phyloP scores from a whole-genome alignment of 1,284 basidiomycete species.

The Ganoderma sinense region DNA sequence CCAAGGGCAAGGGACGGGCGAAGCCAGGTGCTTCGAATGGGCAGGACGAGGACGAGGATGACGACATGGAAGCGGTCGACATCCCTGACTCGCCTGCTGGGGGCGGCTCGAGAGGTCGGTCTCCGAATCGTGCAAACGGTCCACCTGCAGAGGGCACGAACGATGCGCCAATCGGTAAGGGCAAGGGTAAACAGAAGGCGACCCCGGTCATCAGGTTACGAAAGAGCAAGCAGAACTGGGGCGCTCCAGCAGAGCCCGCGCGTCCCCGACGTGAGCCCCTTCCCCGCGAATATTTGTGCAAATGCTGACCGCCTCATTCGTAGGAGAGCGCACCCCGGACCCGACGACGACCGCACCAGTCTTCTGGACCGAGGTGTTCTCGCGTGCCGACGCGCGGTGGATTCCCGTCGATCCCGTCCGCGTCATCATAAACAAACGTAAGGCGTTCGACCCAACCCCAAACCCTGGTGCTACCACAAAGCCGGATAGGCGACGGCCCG shows the following conservation, averaged over 20 bases:
- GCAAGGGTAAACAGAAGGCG: conserved; percentile 60
- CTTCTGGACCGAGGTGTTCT: conserved; percentile 98
- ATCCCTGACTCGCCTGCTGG: conserved; percentile 33
- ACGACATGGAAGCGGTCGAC: conserved; percentile 49
- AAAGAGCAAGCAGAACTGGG: conserved; percentile 42
- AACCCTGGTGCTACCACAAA: conserved; percentile 44
- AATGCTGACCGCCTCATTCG: conserved; percentile 1
- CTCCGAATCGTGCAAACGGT: conserved; percentile 46
- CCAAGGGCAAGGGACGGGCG: conserved; percentile 45
- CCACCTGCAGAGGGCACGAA: conserved; percentile 49
- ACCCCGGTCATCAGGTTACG: conserved; percentile 16
- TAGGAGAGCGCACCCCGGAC: conserved; percentile 48
- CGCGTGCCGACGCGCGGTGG: conserved; percentile 91
- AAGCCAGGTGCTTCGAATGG: conserved; percentile 42
- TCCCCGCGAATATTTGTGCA: not conserved
- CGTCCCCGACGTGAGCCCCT: conserved; percentile 31
- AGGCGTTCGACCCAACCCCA: conserved; percentile 82
- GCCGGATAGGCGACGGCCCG: conserved; percentile 36
- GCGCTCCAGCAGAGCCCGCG: conserved; percentile 34
- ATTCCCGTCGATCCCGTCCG: conserved; percentile 92
- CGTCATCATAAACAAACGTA: conserved; percentile 81
- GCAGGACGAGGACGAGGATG: conserved; percentile 38
- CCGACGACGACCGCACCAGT: conserved; percentile 81
- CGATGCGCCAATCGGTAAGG: conserved; percentile 53
- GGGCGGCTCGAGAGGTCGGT: conserved; percentile 20